These are phyloP conservation scores for Volvox africanus DNA, from an alignment of 139 green algal species.

Conservation along the genomic window DNA sequence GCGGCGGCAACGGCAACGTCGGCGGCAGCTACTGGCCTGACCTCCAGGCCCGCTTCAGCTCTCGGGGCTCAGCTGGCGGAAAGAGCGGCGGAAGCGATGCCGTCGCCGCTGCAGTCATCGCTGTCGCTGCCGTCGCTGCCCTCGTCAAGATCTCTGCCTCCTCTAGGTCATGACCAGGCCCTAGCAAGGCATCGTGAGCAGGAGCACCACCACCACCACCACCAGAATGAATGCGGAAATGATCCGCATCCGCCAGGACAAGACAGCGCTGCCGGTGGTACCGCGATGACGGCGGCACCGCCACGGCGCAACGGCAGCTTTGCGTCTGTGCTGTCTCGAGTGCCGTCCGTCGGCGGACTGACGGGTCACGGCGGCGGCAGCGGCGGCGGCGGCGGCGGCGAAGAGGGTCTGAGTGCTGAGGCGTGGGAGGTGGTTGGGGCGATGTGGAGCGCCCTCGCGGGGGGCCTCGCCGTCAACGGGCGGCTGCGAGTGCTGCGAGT, in stretches of 20 bases:
- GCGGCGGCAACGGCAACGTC: neutral
- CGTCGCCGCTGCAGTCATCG: neutral
- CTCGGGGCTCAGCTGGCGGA: neutral
- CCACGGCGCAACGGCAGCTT: neutral
- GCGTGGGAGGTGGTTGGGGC: slow-evolving; percentile 23
- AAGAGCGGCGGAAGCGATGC: neutral
- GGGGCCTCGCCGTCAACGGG: slow-evolving; percentile 16
- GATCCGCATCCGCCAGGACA: no score
- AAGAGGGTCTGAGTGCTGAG: neutral
- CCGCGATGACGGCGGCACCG: no score
- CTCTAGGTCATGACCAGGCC: no score
- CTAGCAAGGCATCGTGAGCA: no score
- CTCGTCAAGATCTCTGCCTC: neutral
- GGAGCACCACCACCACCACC: no score
- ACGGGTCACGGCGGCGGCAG: neutral
- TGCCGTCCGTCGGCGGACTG: neutral
- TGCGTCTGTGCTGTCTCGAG: neutral
- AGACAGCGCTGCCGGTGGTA: no score
- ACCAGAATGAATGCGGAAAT: no score
- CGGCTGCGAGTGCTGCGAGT: slow-evolving; percentile 32
- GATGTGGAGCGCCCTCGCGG: slow-evolving; percentile 33
- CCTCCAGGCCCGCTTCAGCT: neutral
- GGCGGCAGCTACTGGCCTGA: neutral
- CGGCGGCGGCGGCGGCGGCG: neutral
- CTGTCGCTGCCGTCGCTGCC: neutral